phyloP scores from a whole-genome alignment of 257 asterid genomes.

The Penstemon newberryi region DNA sequence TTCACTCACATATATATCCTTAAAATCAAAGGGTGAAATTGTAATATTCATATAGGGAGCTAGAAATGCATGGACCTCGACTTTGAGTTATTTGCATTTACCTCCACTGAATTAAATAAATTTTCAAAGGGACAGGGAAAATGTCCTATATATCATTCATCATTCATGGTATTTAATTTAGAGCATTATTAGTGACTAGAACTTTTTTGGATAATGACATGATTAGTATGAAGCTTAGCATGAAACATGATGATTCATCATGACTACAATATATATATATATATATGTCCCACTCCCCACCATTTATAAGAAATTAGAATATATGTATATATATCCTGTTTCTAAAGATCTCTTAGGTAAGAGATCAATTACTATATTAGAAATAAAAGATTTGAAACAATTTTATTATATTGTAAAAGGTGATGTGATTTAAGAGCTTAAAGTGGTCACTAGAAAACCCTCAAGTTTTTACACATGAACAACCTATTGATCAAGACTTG shows the following conservation, averaged over 20 bases:
- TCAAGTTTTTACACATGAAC: conserved; percentile 33
- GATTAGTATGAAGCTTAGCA: conserved; percentile 27
- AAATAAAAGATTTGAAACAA: conserved; percentile 35
- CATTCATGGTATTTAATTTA: too few species aligned
- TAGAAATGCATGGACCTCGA: too few species aligned
- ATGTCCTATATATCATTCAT: too few species aligned
- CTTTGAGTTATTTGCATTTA: too few species aligned
- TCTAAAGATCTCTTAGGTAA: conserved; percentile 47
- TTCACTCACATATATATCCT: too few species aligned
- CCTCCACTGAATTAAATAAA: not conserved
- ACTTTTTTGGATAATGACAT: conserved; percentile 38
- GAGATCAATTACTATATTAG: conserved; percentile 30
- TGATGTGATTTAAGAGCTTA: conserved; percentile 40
- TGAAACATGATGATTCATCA: conserved; percentile 27
- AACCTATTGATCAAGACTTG: conserved; percentile 38
- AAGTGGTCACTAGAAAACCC: conserved; percentile 28
- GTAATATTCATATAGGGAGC: too few species aligned
- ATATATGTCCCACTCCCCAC: conserved; percentile 37
- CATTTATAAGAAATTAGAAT: conserved; percentile 9
- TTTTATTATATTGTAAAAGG: conserved; percentile 9
- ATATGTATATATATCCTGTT: conserved; percentile 5
- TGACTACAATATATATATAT: conserved; percentile 24
- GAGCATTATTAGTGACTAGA: conserved; percentile 21
- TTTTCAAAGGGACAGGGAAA: not conserved
- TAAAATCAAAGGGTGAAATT: too few species aligned